phyloP scores from a whole-genome alignment of 73 alveolate genomes.

The Paramecium primaurelia region DNA sequence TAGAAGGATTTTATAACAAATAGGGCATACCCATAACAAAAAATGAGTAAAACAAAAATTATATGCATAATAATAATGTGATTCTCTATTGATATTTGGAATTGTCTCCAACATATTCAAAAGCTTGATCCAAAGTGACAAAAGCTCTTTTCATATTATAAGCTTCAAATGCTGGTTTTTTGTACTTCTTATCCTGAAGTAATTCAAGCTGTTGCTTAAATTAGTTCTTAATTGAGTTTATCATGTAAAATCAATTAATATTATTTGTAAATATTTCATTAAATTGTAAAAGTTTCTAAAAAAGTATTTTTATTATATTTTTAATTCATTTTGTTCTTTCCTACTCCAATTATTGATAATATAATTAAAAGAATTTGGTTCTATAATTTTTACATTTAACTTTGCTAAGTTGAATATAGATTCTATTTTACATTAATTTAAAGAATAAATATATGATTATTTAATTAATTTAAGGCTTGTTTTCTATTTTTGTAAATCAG shows the following conservation, averaged over 20 bases:
- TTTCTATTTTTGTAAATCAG: background rate
- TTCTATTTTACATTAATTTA: too few relatives aligned
- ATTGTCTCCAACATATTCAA: slow-evolving; percentile 61
- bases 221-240: background rate
- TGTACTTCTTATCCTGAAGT: background rate
- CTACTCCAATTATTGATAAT: too few relatives aligned
- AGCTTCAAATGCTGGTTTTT: slow-evolving; percentile 60
- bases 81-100: slow-evolving; percentile 50
- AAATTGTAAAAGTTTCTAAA: background rate
- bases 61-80: slow-evolving; percentile 29
- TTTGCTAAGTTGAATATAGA: too few relatives aligned
- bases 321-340: too few relatives aligned
- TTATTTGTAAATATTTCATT: background rate
- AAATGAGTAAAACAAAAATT: slow-evolving; percentile 27
- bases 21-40: slow-evolving; percentile 49
- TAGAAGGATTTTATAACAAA: background rate
- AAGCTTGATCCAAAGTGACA: slow-evolving; percentile 41
- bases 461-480: background rate
- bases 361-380: too few relatives aligned
- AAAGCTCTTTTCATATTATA: slow-evolving; percentile 55
- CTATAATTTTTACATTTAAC: too few relatives aligned
- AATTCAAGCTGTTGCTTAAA: background rate
- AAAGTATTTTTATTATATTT: background rate
- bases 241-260: background rate
- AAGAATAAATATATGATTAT: background rate